A percentile compares a stretch with the other conserved stretches of the same genome.
These are phyloP conservation scores for Parmelia sp. DNA, from an alignment of 495 filamentous ascomycete species.

Conservation along the genomic window DNA sequence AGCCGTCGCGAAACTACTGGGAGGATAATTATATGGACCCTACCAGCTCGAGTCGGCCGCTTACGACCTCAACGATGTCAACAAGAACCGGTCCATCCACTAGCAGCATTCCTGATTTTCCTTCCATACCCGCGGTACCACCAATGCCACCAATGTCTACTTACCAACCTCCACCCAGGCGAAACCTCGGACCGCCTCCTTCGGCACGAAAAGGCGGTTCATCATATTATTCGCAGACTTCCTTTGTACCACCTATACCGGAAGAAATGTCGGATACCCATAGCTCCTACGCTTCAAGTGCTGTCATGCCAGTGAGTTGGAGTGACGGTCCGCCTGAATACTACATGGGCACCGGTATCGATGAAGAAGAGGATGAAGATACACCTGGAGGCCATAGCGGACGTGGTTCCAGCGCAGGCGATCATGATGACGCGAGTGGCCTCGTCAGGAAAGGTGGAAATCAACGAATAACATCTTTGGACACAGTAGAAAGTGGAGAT, in stretches of 20 bases:
- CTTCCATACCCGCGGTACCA: slow-evolving; percentile 30
- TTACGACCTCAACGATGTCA: slow-evolving; percentile 33
- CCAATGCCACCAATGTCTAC: slow-evolving; percentile 22
- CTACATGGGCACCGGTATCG: slow-evolving; percentile 35
- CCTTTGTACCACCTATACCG: slow-evolving; percentile 80
- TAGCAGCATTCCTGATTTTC: slow-evolving; percentile 45
- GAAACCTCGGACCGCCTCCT: slow-evolving; percentile 40
- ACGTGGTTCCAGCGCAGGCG: slow-evolving; percentile 35
- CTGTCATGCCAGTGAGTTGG: slow-evolving; percentile 70
- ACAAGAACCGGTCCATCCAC: slow-evolving; percentile 28
- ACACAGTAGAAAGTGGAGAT: slow-evolving; percentile 49
- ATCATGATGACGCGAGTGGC: slow-evolving; percentile 53
- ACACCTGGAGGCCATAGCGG: slow-evolving; percentile 30
- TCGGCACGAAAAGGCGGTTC: slow-evolving; percentile 63
- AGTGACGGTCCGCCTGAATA: slow-evolving; percentile 47
- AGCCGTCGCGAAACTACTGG: slow-evolving; percentile 26
- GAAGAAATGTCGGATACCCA: slow-evolving; percentile 66
- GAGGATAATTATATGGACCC: slow-evolving; percentile 37
- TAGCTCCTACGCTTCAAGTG: slow-evolving; percentile 75
- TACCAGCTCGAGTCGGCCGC: slow-evolving; percentile 31
- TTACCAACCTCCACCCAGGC: slow-evolving; percentile 28
- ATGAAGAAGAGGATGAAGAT: slow-evolving; percentile 40
- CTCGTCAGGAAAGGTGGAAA: slow-evolving; percentile 74
- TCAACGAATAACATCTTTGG: slow-evolving; percentile 63
- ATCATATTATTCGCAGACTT: slow-evolving; percentile 65